A percentile compares a stretch with the other conserved stretches of the same genome.
These are phyloP conservation scores for Aspergillus aculeatus DNA, from an alignment of 2,329 filamentous ascomycete genomes.

Conservation along the genomic window DNA sequence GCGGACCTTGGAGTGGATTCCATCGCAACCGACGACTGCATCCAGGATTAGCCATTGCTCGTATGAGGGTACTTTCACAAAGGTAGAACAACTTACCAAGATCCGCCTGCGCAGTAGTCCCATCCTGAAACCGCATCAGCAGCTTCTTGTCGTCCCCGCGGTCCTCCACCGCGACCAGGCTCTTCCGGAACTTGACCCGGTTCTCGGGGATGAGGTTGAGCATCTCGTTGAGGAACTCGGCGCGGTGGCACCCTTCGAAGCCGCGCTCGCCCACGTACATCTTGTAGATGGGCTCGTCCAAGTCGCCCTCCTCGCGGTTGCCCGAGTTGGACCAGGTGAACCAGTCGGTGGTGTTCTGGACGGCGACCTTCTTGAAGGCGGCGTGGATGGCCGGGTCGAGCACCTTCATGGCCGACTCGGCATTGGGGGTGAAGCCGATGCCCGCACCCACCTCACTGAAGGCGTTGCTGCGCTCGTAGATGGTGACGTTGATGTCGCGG, in stretches of 20 bases:
- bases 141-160: conserved; percentile 9
- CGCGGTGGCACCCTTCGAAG: conserved; percentile 28
- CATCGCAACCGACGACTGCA: conserved; percentile 57
- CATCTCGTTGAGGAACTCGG: conserved; percentile 42
- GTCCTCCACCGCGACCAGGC: conserved; percentile 30
- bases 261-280: conserved; percentile 6
- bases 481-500: not conserved
- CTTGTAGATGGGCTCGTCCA: conserved; percentile 15
- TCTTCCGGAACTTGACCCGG: conserved; percentile 36
- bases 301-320: conserved; percentile 10
- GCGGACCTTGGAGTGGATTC: conserved; percentile 56
- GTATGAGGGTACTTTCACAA: fast-evolving
- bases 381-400: conserved; percentile 3
- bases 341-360: conserved; percentile 9
- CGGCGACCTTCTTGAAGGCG: conserved; percentile 5
- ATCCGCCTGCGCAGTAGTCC: not conserved
- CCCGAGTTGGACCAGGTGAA: conserved; percentile 21
- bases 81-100: too few relatives aligned
- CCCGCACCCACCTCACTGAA: conserved; percentile 7
- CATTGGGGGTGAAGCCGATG: conserved; percentile 1
- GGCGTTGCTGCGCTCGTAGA: conserved; percentile 2
- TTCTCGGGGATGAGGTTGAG: conserved; percentile 39
- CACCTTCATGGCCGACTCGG: not conserved
- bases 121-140: not conserved
- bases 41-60: not conserved